Percentiles rank a stretch among this genome's conserved stretches.
phyloP scores from a whole-genome alignment of 2,329 filamentous ascomycete genomes.

The Sarocladium brachiariae region DNA sequence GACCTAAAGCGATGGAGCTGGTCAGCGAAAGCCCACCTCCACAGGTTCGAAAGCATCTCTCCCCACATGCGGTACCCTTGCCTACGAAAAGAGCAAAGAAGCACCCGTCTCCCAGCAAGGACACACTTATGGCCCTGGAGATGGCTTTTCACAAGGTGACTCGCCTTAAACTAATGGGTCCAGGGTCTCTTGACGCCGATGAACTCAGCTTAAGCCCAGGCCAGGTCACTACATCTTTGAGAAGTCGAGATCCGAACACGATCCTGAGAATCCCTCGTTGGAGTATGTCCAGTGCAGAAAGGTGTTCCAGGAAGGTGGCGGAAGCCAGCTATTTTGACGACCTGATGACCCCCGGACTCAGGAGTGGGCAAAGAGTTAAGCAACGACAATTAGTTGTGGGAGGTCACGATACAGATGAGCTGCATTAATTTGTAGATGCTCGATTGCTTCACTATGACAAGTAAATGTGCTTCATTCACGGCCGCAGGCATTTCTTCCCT shows the following conservation, averaged over 20 bases:
- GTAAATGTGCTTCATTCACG: too few relatives aligned
- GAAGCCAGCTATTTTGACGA: too few relatives aligned
- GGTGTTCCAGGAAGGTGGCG: background rate
- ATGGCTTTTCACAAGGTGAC: conserved; percentile 27
- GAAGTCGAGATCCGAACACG: conserved; percentile 23
- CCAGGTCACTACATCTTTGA: conserved; percentile 12
- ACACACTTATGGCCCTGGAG: conserved; percentile 31
- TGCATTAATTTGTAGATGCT: background rate
- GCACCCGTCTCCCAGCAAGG: conserved; percentile 38
- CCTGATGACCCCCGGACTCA: too few relatives aligned
- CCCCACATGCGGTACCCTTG: background rate
- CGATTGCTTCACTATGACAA: too few relatives aligned
- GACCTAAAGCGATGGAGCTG: background rate
- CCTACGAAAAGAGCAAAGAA: conserved; percentile 25
- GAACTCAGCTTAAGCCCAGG: conserved; percentile 19
- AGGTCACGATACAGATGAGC: background rate
- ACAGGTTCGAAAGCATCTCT: background rate
- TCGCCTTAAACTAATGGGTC: conserved; percentile 15
- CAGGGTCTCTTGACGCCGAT: conserved; percentile 19
- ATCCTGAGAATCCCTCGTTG: conserved; percentile 13
- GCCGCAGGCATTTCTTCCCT: too few relatives aligned
- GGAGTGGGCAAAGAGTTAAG: background rate
- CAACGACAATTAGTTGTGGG: background rate
- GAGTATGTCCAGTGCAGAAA: background rate
- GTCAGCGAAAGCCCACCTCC: too few relatives aligned